Evolutionary conservation across 306 rosid species (phyloP), one percentile per base, ranked within the genome.

Genomic region (Luffa acutangula): DNA sequence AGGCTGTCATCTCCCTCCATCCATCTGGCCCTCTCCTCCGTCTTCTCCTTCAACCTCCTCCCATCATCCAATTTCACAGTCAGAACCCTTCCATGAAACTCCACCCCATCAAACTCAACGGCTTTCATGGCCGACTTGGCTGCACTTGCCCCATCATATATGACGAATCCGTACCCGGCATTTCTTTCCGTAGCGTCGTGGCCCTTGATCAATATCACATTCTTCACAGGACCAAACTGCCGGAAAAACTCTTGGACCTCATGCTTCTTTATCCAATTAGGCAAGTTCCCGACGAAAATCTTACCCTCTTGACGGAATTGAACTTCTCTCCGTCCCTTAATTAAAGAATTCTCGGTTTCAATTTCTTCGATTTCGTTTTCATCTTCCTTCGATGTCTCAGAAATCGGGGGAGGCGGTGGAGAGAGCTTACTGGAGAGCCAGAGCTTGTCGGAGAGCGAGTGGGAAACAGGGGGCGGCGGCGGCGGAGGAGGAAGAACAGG

Each of bases 401-500:
- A n/a, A 1, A 43, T 56, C 1, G 83, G 80, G 2, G 56, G 78
- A 6, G 83, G 89, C 37, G 86, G 91, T 10, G 89, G 90, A 46
- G 89, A 86, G 81, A 92, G 93, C 88, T 92, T 94, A 84, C 96
- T 91, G 3, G 97, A 83, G 81, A 94, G 97, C 94, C 98, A 85
- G 33, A 94, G 93, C 83, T 91, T 94, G 79, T 84, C 84, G 14
- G 87, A 80, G 76, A 91, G 89, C 12, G 93, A 78, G 84, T 78
- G 78, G 1, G 89, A 73, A 52, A 73, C 25, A 5, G 66, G 49
- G 25, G 78, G 48, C 4, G 60, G 46, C 33, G 71, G 15, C 13
- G 66, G 15, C 14, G 67, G 42, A 0, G 73, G 39, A 8, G 84
- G 79, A 13, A 74, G 76, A 59, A 46, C 62, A 39, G 85, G 83